Conservation (phyloP, 257 asterid species). For the Marsdenia floribunda region DNA sequence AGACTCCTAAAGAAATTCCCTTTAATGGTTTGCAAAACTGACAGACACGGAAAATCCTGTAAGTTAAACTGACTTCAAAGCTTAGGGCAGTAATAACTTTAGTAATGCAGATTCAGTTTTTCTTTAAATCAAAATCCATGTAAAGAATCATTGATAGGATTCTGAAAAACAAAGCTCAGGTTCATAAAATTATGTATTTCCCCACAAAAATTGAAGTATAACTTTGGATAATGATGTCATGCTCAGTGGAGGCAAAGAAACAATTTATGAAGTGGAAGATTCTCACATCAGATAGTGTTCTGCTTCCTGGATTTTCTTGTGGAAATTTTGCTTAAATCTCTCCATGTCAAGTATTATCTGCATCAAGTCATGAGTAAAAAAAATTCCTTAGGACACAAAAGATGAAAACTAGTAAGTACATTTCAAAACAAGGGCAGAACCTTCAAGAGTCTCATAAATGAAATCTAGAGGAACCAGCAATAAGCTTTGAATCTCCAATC, state of each 20-base stretch:
- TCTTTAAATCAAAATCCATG: background rate
- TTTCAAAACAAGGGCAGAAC: background rate
- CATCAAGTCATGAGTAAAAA: constrained; percentile 11
- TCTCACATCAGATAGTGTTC: constrained; percentile 66
- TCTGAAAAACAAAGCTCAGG: background rate
- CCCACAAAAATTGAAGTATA: background rate
- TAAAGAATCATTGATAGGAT: background rate
- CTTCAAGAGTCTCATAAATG: background rate
- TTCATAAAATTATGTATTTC: background rate
- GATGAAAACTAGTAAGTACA: background rate
- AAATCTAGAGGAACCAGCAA: background rate
- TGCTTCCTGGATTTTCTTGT: constrained; percentile 49
- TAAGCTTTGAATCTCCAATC: background rate
- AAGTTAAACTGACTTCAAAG: background rate
- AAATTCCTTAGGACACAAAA: background rate
- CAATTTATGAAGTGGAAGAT: constrained; percentile 17
- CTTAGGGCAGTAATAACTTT: background rate
- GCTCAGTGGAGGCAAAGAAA: background rate
- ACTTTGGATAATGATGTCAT: background rate
- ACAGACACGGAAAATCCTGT: background rate
- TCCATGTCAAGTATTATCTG: constrained; percentile 98
- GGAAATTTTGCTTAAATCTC: constrained; percentile 78
- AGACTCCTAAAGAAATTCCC: background rate
- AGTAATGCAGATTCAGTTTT: background rate
- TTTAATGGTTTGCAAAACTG: background rate